phyloP scores from a whole-genome alignment of 495 filamentous ascomycete genomes.

The Tuber umbilicatum region DNA sequence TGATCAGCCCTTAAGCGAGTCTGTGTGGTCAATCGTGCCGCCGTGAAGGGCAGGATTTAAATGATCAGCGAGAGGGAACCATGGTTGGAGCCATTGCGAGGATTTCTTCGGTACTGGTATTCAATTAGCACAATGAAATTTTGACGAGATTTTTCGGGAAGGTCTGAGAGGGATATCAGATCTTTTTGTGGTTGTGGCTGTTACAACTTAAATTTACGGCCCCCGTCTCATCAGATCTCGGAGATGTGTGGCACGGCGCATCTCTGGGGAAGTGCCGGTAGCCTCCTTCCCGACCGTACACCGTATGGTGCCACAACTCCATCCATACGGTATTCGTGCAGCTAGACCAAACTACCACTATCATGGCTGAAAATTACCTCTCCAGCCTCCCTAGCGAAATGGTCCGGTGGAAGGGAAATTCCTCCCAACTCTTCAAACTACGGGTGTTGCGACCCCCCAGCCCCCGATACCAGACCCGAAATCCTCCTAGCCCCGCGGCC shows the following conservation, averaged over 20 bases:
- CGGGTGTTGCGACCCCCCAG: no score
- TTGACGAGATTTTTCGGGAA: not conserved
- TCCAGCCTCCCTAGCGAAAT: not conserved
- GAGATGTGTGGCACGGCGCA: no score
- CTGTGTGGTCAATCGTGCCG: not conserved
- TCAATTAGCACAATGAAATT: not conserved
- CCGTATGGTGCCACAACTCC: not conserved
- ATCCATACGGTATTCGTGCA: not conserved
- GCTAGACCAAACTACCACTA: not conserved
- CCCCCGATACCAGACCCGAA: not conserved
- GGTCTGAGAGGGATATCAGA: not conserved
- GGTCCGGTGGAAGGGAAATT: not conserved
- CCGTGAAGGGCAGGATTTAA: not conserved
- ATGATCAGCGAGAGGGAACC: not conserved
- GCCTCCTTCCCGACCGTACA: not conserved
- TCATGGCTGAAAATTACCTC: no score
- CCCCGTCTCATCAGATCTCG: not conserved
- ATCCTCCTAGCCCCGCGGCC: not conserved
- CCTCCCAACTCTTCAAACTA: not conserved
- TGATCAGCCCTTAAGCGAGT: not conserved
- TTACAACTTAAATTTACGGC: not conserved
- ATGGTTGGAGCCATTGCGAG: not conserved
- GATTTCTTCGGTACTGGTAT: not conserved
- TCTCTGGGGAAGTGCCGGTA: not conserved
- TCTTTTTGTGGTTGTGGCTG: not conserved